Conservation (phyloP, 192 early-diverging fungal species). For the Rhizophagus clarus region DNA sequence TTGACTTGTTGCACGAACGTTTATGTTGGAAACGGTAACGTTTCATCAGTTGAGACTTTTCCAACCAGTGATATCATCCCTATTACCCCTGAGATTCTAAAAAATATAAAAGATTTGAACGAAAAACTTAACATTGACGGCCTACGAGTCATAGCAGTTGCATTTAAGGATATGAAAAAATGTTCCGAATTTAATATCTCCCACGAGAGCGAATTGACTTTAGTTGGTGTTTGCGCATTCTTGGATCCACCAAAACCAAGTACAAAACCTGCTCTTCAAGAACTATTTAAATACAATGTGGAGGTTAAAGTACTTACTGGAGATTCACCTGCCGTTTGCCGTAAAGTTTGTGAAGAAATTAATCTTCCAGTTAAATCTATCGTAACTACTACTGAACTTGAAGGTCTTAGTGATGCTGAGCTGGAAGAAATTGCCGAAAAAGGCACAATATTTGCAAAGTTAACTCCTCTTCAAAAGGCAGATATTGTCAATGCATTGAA, state of each 20-base stretch:
- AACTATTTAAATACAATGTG: slow-evolving; percentile 41
- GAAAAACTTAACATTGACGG: slow-evolving; percentile 43
- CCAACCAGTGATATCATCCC: slow-evolving; percentile 29
- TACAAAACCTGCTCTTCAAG: slow-evolving; percentile 44
- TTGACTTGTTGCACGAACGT: slow-evolving; percentile 43
- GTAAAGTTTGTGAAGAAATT: slow-evolving; percentile 51
- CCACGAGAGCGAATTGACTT: slow-evolving; percentile 48
- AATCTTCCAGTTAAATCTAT: slow-evolving; percentile 44
- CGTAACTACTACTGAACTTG: slow-evolving; percentile 43
- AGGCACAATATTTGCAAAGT: slow-evolving; percentile 56
- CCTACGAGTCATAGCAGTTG: slow-evolving; percentile 53
- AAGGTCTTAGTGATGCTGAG: slow-evolving; percentile 38
- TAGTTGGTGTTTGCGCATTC: slow-evolving; percentile 51
- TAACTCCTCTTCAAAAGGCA: slow-evolving; percentile 52
- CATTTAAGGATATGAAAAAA: slow-evolving; percentile 37
- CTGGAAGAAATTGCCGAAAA: slow-evolving; percentile 36
- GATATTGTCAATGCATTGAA: slow-evolving; percentile 47
- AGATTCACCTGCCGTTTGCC: slow-evolving; percentile 50
- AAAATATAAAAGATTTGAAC: slow-evolving; percentile 32
- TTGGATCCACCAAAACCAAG: slow-evolving; percentile 54
- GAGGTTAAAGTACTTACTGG: slow-evolving; percentile 58
- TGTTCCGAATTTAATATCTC: slow-evolving; percentile 22
- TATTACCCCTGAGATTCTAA: slow-evolving; percentile 33
- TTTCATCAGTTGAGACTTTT: not conserved
- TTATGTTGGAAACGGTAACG: slow-evolving; percentile 22